phyloP scores from a whole-genome alignment of 1,284 basidiomycete species.

The Apiotrichum montevideense region DNA sequence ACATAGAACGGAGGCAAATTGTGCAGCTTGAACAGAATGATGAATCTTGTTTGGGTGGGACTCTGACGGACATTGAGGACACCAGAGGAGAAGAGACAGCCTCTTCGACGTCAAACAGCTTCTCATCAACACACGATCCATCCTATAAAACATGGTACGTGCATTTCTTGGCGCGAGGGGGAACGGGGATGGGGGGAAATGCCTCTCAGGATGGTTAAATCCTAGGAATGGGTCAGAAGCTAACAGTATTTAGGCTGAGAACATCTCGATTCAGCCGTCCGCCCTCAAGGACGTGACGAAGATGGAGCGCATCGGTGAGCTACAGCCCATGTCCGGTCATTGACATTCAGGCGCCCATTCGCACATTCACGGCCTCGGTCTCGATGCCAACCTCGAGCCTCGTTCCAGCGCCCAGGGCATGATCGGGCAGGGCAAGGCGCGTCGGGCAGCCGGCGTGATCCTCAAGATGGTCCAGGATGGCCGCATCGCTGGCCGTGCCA shows the following conservation, averaged over 20 bases:
- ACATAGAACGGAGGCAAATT: too few relatives aligned
- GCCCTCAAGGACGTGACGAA: constrained; percentile 77
- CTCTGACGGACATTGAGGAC: too few relatives aligned
- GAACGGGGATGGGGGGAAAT: too few relatives aligned
- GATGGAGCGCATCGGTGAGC: constrained; percentile 87
- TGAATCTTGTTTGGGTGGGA: too few relatives aligned
- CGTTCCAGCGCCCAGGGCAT: constrained; percentile 79
- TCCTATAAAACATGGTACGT: too few relatives aligned
- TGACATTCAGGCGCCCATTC: constrained; percentile 73
- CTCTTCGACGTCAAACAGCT: too few relatives aligned
- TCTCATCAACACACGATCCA: too few relatives aligned
- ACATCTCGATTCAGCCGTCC: constrained; percentile 47
- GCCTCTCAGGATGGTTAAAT: too few relatives aligned
- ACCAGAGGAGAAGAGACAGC: too few relatives aligned
- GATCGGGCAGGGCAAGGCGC: constrained; percentile 90
- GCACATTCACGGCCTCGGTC: constrained; percentile 90
- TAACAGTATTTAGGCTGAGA: constrained; percentile 36
- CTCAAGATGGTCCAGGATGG: constrained; percentile 97
- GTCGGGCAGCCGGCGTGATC: constrained; percentile 95
- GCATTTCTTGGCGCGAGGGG: too few relatives aligned
- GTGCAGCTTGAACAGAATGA: too few relatives aligned
- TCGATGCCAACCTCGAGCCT: constrained; percentile 85
- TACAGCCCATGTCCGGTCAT: background rate
- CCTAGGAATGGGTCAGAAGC: too few relatives aligned
- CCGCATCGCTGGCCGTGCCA: constrained; percentile 86